These are phyloP conservation scores for Euphorbia peplus DNA, from an alignment of 345 rosid genomes.

Conservation along the genomic window DNA sequence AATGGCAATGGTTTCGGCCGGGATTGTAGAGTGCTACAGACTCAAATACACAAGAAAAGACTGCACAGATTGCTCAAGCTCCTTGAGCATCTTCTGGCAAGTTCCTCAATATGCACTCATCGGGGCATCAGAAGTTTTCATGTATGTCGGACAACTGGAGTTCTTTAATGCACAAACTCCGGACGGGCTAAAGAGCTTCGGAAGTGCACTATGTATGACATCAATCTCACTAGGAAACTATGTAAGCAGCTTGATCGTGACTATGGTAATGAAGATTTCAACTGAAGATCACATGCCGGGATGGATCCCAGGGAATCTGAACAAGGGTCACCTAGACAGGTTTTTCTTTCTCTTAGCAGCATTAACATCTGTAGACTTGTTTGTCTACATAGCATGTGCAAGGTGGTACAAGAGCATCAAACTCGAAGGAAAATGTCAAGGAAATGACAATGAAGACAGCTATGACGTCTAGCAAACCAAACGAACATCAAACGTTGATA, in stretches of 20 bases:
- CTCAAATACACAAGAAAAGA: constrained; percentile 58
- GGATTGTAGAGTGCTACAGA: constrained; percentile 78
- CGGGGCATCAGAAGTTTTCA: constrained; percentile 99
- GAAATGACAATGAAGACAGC: constrained; percentile 33
- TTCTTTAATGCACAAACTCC: constrained; percentile 98
- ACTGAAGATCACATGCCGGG: constrained; percentile 84
- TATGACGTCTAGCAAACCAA: constrained; percentile 34
- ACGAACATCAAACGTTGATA: neutral
- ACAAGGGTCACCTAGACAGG: constrained; percentile 92
- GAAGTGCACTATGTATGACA: constrained; percentile 93
- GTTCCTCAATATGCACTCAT: constrained; percentile 86
- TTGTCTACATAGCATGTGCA: constrained; percentile 67
- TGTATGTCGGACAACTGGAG: constrained; percentile 95
- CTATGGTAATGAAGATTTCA: constrained; percentile 93
- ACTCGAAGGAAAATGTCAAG: constrained; percentile 52
- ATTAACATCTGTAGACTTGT: constrained; percentile 60
- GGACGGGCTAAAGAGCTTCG: constrained; percentile 89
- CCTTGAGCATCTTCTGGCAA: constrained; percentile 97
- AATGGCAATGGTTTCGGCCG: constrained; percentile 86
- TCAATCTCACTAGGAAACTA: constrained; percentile 96
- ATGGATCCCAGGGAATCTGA: constrained; percentile 95
- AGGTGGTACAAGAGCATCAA: constrained; percentile 80
- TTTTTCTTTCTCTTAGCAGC: constrained; percentile 89
- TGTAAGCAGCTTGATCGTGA: constrained; percentile 91
- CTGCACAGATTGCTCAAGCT: constrained; percentile 86